Conservation (phyloP, 1,284 basidiomycete species). For the Xerocomus cyaneibrunnescens region DNA sequence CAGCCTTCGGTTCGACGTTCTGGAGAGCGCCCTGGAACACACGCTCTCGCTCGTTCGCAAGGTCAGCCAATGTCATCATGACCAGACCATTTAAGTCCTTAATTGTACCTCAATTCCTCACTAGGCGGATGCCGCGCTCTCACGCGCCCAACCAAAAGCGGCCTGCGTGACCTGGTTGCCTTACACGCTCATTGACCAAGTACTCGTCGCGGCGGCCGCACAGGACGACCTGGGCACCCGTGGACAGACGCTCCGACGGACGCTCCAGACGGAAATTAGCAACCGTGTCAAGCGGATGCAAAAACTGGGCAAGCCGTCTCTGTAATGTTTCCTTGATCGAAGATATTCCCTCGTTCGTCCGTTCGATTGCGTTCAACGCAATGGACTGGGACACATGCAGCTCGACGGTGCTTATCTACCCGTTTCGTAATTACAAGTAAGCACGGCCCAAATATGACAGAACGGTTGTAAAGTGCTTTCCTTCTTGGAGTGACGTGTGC, state of each 20-base stretch:
- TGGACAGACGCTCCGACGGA: conserved; percentile 41
- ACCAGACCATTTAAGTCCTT: conserved; percentile 9
- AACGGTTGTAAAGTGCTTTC: conserved; percentile 6
- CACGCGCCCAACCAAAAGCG: conserved; percentile 53
- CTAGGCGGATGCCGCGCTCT: conserved; percentile 55
- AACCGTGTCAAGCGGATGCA: conserved; percentile 64
- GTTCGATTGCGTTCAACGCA: not conserved
- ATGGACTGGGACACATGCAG: not conserved
- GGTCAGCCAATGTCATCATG: conserved; percentile 43
- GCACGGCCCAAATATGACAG: conserved; percentile 4
- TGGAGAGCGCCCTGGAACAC: conserved; percentile 78
- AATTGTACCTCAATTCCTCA: conserved; percentile 9
- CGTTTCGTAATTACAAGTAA: conserved; percentile 11
- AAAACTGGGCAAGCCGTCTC: conserved; percentile 44
- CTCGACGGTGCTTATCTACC: conserved; percentile 9
- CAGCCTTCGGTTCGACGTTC: conserved; percentile 73
- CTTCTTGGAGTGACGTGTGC: conserved; percentile 11
- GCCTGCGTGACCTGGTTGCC: conserved; percentile 74
- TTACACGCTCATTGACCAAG: conserved; percentile 85
- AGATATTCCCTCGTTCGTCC: not conserved
- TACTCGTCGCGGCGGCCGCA: conserved; percentile 66
- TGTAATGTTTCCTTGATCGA: conserved; percentile 13
- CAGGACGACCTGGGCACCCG: conserved; percentile 51
- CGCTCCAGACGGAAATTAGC: conserved; percentile 56
- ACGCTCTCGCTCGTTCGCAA: conserved; percentile 68